Evolutionary conservation across 139 green algal genomes (phyloP).

Genomic region (Nannochloris sp.): DNA sequence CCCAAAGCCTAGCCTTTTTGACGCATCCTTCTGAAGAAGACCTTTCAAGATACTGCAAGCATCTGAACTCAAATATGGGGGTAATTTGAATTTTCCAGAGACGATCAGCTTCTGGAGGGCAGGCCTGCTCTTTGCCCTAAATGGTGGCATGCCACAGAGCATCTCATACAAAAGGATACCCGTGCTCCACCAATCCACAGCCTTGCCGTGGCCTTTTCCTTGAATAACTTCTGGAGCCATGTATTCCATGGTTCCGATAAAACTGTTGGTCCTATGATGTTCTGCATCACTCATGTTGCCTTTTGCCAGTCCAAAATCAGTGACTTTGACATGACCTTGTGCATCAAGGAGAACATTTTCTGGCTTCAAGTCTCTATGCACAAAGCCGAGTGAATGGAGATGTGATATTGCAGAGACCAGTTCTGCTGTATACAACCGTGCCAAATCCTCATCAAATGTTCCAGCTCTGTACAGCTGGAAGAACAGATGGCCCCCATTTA

Average conservation of each 20-base stretch:
- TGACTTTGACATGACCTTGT: constrained; percentile 89
- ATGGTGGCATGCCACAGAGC: constrained; percentile 85
- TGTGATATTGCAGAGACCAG: constrained; percentile 87
- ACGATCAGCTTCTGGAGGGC: constrained; percentile 82
- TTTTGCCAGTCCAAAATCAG: constrained; percentile 75
- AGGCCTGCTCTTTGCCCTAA: constrained; percentile 72
- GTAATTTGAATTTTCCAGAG: constrained; percentile 70
- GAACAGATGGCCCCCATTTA: constrained; percentile 98
- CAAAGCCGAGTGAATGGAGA: constrained; percentile 76
- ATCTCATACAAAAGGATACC: constrained; percentile 97
- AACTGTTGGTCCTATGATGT: constrained; percentile 66
- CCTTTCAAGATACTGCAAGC: constrained; percentile 46
- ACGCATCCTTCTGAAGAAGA: constrained; percentile 73
- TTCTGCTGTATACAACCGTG: constrained; percentile 88
- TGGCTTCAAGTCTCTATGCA: constrained; percentile 68
- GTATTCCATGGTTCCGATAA: constrained; percentile 94
- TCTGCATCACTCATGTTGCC: constrained; percentile 49
- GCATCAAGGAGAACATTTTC: constrained; percentile 94
- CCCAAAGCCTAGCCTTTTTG: constrained; percentile 73
- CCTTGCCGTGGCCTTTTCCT: constrained; percentile 71
- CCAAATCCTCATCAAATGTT: constrained; percentile 76
- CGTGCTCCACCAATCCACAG: constrained; percentile 94
- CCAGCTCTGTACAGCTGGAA: constrained; percentile 92
- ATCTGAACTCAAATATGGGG: constrained; percentile 39
- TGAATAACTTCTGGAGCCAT: constrained; percentile 79